phyloP scores from a whole-genome alignment of 1,284 basidiomycete species.

The Sphaerobolus stellatus region DNA sequence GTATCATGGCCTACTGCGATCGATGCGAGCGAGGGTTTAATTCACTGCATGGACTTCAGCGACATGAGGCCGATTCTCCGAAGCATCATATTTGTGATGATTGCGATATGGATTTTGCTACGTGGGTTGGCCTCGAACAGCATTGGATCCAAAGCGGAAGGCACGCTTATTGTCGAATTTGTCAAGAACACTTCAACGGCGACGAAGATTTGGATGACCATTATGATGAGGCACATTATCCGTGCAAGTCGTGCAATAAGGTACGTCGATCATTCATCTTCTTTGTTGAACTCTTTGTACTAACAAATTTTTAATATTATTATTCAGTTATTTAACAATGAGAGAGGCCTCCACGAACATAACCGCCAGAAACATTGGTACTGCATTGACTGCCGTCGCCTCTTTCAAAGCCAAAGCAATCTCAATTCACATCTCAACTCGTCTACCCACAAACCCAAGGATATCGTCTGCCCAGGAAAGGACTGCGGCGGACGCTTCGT shows the following conservation, averaged over 20 bases:
- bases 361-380: constrained; percentile 49
- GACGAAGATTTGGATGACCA: constrained; percentile 7
- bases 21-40: constrained; percentile 34
- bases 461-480: constrained; percentile 39
- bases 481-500: constrained; percentile 40
- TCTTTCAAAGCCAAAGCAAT: constrained; percentile 34
- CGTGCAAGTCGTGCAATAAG: neutral
- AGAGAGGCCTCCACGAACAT: constrained; percentile 44
- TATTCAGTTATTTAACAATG: constrained; percentile 33
- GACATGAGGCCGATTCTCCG: constrained; percentile 28
- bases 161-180: constrained; percentile 47
- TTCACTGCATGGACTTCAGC: constrained; percentile 24
- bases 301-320: no score
- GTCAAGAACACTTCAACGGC: constrained; percentile 36
- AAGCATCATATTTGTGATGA: constrained; percentile 34
- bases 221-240: neutral
- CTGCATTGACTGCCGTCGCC: constrained; percentile 43
- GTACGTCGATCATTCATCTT: neutral
- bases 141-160: constrained; percentile 40
- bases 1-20: constrained; percentile 33
- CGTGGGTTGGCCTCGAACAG: constrained; percentile 27
- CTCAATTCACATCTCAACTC: constrained; percentile 36
- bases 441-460: constrained; percentile 35
- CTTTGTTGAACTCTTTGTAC: constrained; percentile 8
- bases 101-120: constrained; percentile 38